phyloP scores from a whole-genome alignment of 1,284 basidiomycete species.

The Ganoderma leucocontextum region DNA sequence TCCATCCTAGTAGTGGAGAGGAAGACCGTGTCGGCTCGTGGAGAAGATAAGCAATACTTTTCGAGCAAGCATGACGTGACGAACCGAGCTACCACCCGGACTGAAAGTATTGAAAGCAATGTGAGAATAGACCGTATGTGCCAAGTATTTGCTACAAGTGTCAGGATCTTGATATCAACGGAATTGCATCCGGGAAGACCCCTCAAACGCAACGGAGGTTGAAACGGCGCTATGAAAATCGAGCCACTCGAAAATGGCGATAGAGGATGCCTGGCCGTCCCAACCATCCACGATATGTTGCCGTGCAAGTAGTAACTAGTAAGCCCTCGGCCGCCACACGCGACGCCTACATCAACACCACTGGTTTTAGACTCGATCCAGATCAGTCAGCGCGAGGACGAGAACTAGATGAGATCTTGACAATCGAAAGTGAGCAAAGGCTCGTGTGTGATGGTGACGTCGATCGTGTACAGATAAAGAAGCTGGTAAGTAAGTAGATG shows the following conservation, averaged over 20 bases:
- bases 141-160: background rate
- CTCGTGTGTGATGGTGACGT: background rate
- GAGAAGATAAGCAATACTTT: background rate
- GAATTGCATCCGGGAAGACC: background rate
- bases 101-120: background rate
- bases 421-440: background rate
- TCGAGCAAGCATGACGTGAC: background rate
- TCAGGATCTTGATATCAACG: background rate
- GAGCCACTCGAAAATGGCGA: background rate
- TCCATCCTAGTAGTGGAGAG: too few species aligned
- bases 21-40: background rate
- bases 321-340: background rate
- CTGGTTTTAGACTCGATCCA: constrained; percentile 1
- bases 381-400: constrained; percentile 3
- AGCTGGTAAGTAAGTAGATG: background rate
- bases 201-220: background rate
- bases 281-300: background rate
- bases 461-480: background rate
- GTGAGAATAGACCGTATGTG: background rate
- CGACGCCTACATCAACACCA: background rate
- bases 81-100: background rate
- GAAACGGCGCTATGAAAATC: background rate
- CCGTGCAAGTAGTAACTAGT: too few species aligned
- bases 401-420: background rate
- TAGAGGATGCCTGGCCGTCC: background rate